These are phyloP conservation scores for Lipomyces lipofer DNA, from an alignment of 805 yeast genomes.

Conservation along the genomic window DNA sequence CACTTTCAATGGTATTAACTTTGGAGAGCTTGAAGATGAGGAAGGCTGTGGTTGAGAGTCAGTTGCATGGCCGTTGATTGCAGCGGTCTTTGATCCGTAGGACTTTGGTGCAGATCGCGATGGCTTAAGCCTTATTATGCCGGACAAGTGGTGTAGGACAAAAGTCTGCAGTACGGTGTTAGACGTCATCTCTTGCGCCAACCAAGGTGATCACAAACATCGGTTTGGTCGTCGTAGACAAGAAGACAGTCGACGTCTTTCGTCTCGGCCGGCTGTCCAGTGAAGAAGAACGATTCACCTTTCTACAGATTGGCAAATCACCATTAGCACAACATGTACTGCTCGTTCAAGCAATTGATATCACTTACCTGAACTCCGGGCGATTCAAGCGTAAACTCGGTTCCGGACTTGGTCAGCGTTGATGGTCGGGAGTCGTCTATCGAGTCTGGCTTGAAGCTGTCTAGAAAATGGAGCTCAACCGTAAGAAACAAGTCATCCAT, in stretches of 20 bases:
- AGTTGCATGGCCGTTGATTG: not conserved
- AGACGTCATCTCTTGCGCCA: not conserved
- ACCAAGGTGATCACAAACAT: not conserved
- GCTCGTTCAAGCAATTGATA: not conserved
- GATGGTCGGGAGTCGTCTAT: constrained; percentile 26
- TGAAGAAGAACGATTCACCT: constrained; percentile 24
- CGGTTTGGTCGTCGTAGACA: constrained; percentile 27
- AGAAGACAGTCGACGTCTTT: constrained; percentile 30
- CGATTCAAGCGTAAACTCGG: constrained; percentile 26
- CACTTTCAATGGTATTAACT: not conserved
- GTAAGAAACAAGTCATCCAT: not conserved
- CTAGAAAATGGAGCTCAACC: constrained; percentile 11
- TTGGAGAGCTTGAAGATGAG: constrained; percentile 8
- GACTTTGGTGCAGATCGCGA: constrained; percentile 13
- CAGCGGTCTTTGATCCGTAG: too few relatives aligned
- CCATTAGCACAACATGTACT: too few relatives aligned
- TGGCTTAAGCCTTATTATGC: constrained; percentile 23
- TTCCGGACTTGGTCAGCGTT: constrained; percentile 17
- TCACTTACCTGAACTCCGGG: constrained; percentile 23
- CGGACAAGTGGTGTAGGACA: constrained; percentile 18
- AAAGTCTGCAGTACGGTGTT: constrained; percentile 11
- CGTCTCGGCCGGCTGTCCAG: constrained; percentile 24
- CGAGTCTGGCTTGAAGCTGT: constrained; percentile 33
- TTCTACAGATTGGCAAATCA: not conserved
- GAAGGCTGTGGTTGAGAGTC: constrained; percentile 6